These are phyloP conservation scores for Bidens hawaiensis DNA, from an alignment of 140 eudicot species.

Conservation along the genomic window DNA sequence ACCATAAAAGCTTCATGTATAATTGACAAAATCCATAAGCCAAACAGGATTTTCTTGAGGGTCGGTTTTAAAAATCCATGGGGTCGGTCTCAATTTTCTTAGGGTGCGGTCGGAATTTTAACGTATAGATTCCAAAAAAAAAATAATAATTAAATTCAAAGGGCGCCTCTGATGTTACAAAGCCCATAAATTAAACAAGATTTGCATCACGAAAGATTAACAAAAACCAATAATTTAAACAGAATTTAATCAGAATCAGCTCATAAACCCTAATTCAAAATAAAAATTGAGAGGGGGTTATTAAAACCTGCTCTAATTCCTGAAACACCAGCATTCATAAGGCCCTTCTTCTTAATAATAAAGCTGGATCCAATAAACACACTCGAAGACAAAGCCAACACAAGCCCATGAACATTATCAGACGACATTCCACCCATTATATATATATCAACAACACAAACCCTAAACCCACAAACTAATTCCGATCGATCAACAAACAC, in stretches of 20 bases:
- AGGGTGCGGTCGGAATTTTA: too few species aligned
- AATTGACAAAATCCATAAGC: background rate
- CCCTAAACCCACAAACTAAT: slow-evolving; percentile 21
- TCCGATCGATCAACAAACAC: background rate
- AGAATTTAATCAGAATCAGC: background rate
- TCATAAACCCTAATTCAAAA: slow-evolving; percentile 12
- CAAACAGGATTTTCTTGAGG: background rate
- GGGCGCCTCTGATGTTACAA: too few species aligned
- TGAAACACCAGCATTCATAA: slow-evolving; percentile 60
- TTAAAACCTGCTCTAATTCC: slow-evolving; percentile 86
- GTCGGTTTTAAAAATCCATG: too few species aligned
- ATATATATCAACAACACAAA: background rate
- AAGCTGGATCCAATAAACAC: slow-evolving; percentile 89
- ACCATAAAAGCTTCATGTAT: too few species aligned
- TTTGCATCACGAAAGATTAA: background rate
- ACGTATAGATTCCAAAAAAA: too few species aligned
- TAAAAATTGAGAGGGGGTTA: background rate
- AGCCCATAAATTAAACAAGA: background rate
- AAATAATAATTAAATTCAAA: too few species aligned
- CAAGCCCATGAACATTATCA: slow-evolving; percentile 70
- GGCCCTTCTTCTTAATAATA: slow-evolving; percentile 88
- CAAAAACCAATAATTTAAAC: background rate
- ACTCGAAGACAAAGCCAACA: slow-evolving; percentile 81
- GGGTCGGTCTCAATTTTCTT: too few species aligned
- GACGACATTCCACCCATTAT: slow-evolving; percentile 73